Base-by-base conservation (phyloP, 2,329 filamentous ascomycete genomes). In the Aspergillus piperis region DNA sequence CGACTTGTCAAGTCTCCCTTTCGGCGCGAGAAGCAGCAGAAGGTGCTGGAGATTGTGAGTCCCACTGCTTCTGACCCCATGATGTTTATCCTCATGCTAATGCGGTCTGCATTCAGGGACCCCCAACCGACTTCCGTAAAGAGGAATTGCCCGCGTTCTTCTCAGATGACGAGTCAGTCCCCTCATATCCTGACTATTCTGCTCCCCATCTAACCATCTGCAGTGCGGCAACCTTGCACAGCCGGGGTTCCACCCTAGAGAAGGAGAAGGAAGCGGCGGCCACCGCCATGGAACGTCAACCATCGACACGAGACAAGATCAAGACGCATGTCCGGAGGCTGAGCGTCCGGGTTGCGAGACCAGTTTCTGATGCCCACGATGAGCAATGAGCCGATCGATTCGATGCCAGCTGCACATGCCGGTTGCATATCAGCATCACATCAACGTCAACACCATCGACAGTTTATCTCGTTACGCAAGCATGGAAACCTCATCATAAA, bases 61-160 rank as follows among this genome's bases (percentile, higher is more conserved):
- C 8, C 15, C 7, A 21, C 8, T 8, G 25, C 25, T 27, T 27
- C 7, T 5, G 44, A 25, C 30, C 8, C 50, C 38, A 13, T 15
- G 32, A 13, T 36, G 32, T 23, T 8, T 21, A 4, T 8, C 42
- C 32, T 13, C 5, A 17, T 41, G 17, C 38, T 50, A 51, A 56
- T n/a, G 11, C 8, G 3, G 32, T 36, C 1, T 36, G 32, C 32
- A 15, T 10, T 13, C 51, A 80, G 78, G 76, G 78, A 19, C 71
- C 67, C 49, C 78, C 78, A 36, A 80, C 74, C 25, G 71, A 80
- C 66, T 80, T 80, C 60, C 72, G 77, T 39, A 78, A 77, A 57
- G 75, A 79, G 65, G 72, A 78, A 60, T 62, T 76, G 60, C 73
- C 73, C 50, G 65, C 75, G n/a, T 74, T 70, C 60, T 74, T 78